phyloP scores from a whole-genome alignment of 768 basidiomycete genomes.

The Plicaturopsis crispa region DNA sequence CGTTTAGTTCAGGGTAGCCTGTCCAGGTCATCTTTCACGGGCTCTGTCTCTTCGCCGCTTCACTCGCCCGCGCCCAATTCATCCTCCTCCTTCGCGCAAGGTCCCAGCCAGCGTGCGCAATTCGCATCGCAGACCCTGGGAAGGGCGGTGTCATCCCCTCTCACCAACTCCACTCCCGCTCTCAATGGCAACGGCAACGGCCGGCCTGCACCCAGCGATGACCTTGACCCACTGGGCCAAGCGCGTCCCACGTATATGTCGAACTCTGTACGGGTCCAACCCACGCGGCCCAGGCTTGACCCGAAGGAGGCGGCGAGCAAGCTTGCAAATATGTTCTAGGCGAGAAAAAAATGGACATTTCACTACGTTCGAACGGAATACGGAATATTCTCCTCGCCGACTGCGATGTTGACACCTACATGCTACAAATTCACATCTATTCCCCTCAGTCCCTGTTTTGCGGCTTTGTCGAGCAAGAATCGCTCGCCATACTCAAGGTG shows the following conservation, averaged over 20 bases:
- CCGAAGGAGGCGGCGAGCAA: slow-evolving; percentile 84
- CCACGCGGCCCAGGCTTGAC: slow-evolving; percentile 69
- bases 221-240: slow-evolving; percentile 59
- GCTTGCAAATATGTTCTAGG: slow-evolving; percentile 80
- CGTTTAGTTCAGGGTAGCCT: slow-evolving; percentile 66
- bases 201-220: slow-evolving; percentile 20
- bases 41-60: slow-evolving; percentile 33
- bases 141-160: slow-evolving; percentile 1
- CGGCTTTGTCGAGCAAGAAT: too few relatives aligned
- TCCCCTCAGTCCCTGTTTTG: too few relatives aligned
- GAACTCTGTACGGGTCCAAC: slow-evolving; percentile 64
- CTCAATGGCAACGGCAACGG: slow-evolving; percentile 4
- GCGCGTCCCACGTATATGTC: slow-evolving; percentile 59
- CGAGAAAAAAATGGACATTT: not conserved
- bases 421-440: too few relatives aligned
- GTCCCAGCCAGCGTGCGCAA: slow-evolving; percentile 7
- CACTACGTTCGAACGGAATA: not conserved
- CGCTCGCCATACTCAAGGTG: too few relatives aligned
- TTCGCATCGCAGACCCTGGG: slow-evolving; percentile 12
- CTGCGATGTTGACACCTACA: too few relatives aligned
- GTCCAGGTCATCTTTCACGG: slow-evolving; percentile 79
- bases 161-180: slow-evolving; percentile 8
- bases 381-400: too few relatives aligned
- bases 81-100: slow-evolving; percentile 27
- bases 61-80: slow-evolving; percentile 24